phyloP scores from a whole-genome alignment of 108 stramenopile genomes.

The Aurantiochytrium sp. region DNA sequence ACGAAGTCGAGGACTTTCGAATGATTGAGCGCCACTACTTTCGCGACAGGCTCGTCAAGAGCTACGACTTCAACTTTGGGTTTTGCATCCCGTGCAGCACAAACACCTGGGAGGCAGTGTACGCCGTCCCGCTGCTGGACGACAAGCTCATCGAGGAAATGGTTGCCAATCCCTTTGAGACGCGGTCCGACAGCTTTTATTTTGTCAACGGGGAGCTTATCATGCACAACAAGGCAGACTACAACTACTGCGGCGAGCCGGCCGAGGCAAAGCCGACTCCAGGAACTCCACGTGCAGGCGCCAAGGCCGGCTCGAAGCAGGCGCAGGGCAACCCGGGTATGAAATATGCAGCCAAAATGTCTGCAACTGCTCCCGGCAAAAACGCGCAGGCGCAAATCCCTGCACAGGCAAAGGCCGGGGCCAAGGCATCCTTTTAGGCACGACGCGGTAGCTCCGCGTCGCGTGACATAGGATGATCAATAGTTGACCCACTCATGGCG shows the following conservation, averaged over 20 bases:
- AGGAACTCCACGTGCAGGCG: neutral
- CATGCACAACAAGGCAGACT: conserved; percentile 69
- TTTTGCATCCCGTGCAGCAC: conserved; percentile 66
- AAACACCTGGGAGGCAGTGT: conserved; percentile 68
- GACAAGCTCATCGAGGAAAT: conserved; percentile 61
- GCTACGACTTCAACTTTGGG: conserved; percentile 58
- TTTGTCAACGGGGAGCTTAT: conserved; percentile 62
- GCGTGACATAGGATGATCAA: neutral
- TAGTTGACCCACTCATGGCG: neutral
- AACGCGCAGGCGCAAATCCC: neutral
- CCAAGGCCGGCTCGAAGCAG: conserved; percentile 15
- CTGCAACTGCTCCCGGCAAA: neutral
- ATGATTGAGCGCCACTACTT: conserved; percentile 77
- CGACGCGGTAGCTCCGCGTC: neutral
- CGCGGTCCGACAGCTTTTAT: conserved; percentile 57
- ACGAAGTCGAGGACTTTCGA: conserved; percentile 51
- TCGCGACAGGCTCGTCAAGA: conserved; percentile 48
- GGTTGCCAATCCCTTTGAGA: conserved; percentile 62
- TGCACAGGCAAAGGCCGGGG: neutral
- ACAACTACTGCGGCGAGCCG: conserved; percentile 46
- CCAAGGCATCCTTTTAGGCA: neutral
- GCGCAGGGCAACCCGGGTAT: neutral
- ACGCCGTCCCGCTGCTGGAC: conserved; percentile 58
- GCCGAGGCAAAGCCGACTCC: neutral
- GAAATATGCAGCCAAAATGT: neutral